Conservation (phyloP, 352 stramenopile genomes). For the Globisporangium paroecandrum region DNA sequence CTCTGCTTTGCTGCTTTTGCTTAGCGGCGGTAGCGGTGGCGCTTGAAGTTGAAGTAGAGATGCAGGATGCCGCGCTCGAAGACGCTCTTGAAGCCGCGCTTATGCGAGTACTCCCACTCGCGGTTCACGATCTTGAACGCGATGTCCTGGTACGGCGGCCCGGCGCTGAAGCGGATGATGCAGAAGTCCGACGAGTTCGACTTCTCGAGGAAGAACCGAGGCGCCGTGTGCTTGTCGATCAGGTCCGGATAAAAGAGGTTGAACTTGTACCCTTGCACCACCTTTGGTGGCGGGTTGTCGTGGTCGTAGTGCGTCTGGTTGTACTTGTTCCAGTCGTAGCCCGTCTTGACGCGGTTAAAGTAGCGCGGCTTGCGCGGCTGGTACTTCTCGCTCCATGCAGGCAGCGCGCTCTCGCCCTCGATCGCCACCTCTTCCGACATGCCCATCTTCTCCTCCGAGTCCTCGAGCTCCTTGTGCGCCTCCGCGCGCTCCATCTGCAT, state of each 20-base stretch:
- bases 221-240: slow-evolving; percentile 95
- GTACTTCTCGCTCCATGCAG: slow-evolving; percentile 96
- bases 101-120: slow-evolving; percentile 97
- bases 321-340: slow-evolving; percentile 99
- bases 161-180: slow-evolving; percentile 97
- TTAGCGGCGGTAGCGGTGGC: slow-evolving; percentile 95
- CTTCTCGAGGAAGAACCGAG: slow-evolving; percentile 94
- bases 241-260: slow-evolving; percentile 99
- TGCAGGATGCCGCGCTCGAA: slow-evolving; percentile 98
- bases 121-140: slow-evolving; percentile 99
- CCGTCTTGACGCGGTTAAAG: slow-evolving; percentile 99
- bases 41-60: slow-evolving; percentile 99
- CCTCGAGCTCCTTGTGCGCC: slow-evolving; percentile 58
- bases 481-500: slow-evolving; percentile 62
- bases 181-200: slow-evolving; percentile 93
- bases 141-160: slow-evolving; percentile 98
- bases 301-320: slow-evolving; percentile 99
- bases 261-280: slow-evolving; percentile 99
- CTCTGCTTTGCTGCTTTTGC: neutral
- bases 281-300: slow-evolving; percentile 99
- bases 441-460: slow-evolving; percentile 77
- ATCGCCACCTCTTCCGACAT: slow-evolving; percentile 90
- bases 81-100: slow-evolving; percentile 96
- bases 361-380: slow-evolving; percentile 97
- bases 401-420: slow-evolving; percentile 43